Percentiles rank a stretch among this genome's conserved stretches.
These are phyloP conservation scores for Aspergillus sp. DNA, from an alignment of 2,329 filamentous ascomycete species.

Conservation along the genomic window DNA sequence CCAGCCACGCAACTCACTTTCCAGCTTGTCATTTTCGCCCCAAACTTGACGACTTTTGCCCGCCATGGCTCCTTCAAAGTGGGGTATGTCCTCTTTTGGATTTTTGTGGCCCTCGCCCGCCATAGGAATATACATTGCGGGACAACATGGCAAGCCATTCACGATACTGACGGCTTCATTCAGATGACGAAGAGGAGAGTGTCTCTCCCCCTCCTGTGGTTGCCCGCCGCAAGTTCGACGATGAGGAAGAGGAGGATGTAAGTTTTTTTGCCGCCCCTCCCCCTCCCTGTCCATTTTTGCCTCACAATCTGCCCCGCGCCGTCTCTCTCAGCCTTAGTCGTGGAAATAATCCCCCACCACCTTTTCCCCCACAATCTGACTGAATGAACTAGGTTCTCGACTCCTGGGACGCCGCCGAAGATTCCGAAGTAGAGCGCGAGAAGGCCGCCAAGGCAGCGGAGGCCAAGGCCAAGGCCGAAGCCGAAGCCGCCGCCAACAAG, in stretches of 20 bases:
- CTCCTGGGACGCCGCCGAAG: constrained; percentile 94
- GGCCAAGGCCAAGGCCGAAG: constrained; percentile 85
- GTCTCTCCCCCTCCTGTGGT: constrained; percentile 50
- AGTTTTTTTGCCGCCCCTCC: constrained; percentile 27
- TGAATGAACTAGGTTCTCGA: constrained; percentile 72
- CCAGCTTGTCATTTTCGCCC: constrained; percentile 12
- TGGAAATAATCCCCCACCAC: no score
- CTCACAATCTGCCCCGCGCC: background rate
- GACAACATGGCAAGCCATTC: background rate
- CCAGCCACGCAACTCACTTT: constrained; percentile 1
- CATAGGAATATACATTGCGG: background rate
- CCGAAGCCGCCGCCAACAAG: constrained; percentile 83
- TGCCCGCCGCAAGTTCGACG: constrained; percentile 75
- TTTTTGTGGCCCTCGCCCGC: constrained; percentile 2
- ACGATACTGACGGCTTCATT: constrained; percentile 11
- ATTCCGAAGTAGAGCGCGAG: constrained; percentile 94
- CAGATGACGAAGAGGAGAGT: constrained; percentile 57
- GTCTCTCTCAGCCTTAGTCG: background rate
- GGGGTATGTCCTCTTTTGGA: constrained; percentile 44
- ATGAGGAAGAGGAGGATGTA: constrained; percentile 88
- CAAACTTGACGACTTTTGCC: constrained; percentile 19
- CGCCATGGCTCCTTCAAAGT: constrained; percentile 52
- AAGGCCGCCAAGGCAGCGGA: constrained; percentile 86
- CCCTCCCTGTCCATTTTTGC: background rate
- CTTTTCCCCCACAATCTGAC: background rate